A percentile compares a stretch with the other conserved stretches of the same genome.
Evolutionary conservation across 2,329 filamentous ascomycete species (phyloP).

Genomic region (Claviceps pazoutovae): DNA sequence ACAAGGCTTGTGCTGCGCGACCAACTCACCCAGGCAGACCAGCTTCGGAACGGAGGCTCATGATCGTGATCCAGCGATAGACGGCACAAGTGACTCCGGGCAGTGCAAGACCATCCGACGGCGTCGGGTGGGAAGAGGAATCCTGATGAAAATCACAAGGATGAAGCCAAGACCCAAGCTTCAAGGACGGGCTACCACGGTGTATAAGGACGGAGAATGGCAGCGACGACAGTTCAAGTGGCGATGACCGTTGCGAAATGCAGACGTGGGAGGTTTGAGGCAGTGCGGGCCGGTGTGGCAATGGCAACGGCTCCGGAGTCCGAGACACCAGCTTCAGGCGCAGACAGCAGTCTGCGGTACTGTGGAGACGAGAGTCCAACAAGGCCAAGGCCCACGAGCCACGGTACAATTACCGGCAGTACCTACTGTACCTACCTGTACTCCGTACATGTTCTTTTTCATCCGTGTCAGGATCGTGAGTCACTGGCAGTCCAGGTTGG

Average conservation of each 20-base stretch:
- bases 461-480: too few relatives aligned
- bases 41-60: slow-evolving; percentile 22
- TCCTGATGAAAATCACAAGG: slow-evolving; percentile 7
- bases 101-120: not conserved
- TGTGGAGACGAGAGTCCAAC: too few relatives aligned
- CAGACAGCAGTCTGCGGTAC: too few relatives aligned
- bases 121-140: not conserved
- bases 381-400: too few relatives aligned
- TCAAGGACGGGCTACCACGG: not conserved
- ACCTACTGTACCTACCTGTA: too few relatives aligned
- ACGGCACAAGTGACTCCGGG: not conserved
- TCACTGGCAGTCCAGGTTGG: too few relatives aligned
- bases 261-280: slow-evolving; percentile 3
- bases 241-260: slow-evolving; percentile 5
- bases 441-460: too few relatives aligned
- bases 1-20: slow-evolving; percentile 2
- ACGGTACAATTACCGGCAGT: too few relatives aligned
- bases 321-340: too few relatives aligned
- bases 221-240: slow-evolving; percentile 2
- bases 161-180: not conserved
- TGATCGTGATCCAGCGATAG: slow-evolving; percentile 6
- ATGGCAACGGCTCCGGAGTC: too few relatives aligned
- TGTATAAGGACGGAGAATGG: slow-evolving; percentile 2
- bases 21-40: slow-evolving; percentile 22
- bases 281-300: not conserved